These are phyloP conservation scores for Skeletonema potamos DNA, from an alignment of 108 stramenopile species.

Conservation along the genomic window DNA sequence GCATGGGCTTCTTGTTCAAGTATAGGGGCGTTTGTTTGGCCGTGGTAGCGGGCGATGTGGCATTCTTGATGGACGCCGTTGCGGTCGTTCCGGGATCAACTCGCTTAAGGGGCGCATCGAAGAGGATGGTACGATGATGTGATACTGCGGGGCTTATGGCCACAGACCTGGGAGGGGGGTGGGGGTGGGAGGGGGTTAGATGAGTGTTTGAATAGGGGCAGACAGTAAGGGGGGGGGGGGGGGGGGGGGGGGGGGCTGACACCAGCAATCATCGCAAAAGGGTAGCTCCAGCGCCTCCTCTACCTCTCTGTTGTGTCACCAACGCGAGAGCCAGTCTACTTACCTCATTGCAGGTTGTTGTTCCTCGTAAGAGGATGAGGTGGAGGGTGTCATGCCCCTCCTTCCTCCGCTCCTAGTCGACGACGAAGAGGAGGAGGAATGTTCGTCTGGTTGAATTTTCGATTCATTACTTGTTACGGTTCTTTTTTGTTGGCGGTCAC, in stretches of 20 bases:
- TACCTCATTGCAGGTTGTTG: conserved; percentile 37
- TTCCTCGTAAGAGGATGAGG: conserved; percentile 2
- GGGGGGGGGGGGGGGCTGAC: neutral
- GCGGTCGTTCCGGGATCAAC: conserved; percentile 17
- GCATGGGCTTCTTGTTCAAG: neutral
- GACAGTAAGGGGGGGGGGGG: neutral
- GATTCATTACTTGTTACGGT: neutral
- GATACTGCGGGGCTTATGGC: neutral
- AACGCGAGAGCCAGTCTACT: neutral
- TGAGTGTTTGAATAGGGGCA: neutral
- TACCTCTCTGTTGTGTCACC: neutral
- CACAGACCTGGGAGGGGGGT: neutral
- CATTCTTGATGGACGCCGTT: conserved; percentile 3
- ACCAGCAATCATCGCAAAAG: neutral
- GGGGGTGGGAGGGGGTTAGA: neutral
- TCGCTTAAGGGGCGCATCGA: conserved; percentile 5
- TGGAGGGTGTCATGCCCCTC: neutral
- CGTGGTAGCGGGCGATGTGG: neutral
- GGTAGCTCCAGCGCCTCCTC: neutral
- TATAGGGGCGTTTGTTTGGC: neutral
- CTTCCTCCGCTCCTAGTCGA: neutral
- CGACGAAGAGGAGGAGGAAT: neutral
- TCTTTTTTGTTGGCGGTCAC: neutral
- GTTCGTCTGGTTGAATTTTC: neutral
- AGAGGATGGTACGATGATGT: neutral